Evolutionary conservation across 805 yeast species (phyloP), one percentile per base, ranked within the genome.

Genomic region (Candida chauliodis): DNA sequence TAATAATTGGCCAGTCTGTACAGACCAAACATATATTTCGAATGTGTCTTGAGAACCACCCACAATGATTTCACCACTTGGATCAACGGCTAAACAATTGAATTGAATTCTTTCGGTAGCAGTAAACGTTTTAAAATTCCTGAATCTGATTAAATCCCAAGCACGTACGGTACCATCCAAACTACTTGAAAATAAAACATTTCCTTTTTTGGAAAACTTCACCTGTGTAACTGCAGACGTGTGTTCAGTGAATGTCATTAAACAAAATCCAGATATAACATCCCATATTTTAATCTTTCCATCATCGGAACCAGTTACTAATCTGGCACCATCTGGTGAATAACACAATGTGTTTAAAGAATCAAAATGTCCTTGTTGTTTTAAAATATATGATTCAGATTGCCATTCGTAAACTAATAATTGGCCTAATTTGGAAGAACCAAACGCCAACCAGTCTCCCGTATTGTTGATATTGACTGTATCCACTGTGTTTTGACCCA

Each of bases 281-380:
- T 93, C 99, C 99, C 99, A 93, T 11, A 93, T 84, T 59, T 93
- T 93, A 47, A 93, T 84, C 51, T 90, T 90, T 25, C 99, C 99
- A 58, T 93, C 99, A 55, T 91, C 98, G 1, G 96, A 77, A 2
- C 95, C 97, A 1, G 98, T 91, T 3, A 91, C 93, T 3, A 91
- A 73, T 50, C 88, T 75, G 2, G 95, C 76, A 1, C 98, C 99
- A 66, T 93, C 99, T 0, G 97, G 96, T 0, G 97, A 87, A 53
- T 93, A 93, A 23, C 84, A 78, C 31, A 93, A 56, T 11, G 88
- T 73, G 53, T 88, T 91, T 59, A 89, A 77, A 0, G 96, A 71
- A 59, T 93, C 99, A 55, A 86, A 91, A 62, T 93, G 99, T 17
- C 98, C 97, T 62, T 93, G 99, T 58, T 93, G 99, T 56, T 91